A percentile compares a stretch with the other conserved stretches of the same genome.
These are phyloP conservation scores for Candida saitoana DNA, from an alignment of 805 yeast species.

Conservation along the genomic window DNA sequence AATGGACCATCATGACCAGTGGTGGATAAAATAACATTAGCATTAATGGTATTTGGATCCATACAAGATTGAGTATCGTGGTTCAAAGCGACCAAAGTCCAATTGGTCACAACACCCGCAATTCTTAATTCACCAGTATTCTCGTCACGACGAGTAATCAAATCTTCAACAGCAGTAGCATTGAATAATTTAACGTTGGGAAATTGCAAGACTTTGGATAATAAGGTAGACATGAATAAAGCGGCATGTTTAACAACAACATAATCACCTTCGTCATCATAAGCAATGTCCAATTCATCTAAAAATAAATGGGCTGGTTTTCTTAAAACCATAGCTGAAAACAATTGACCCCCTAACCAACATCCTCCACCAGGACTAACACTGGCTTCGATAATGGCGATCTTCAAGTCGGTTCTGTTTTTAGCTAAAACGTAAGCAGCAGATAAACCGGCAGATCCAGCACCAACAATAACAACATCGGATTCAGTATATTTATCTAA, in stretches of 20 bases:
- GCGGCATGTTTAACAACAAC: conserved; percentile 82
- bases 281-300: conserved; percentile 58
- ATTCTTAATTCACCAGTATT: conserved; percentile 54
- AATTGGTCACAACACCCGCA: conserved; percentile 80
- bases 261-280: conserved; percentile 76
- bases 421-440: conserved; percentile 73
- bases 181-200: conserved; percentile 76
- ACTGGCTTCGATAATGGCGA: conserved; percentile 68
- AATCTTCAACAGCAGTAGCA: conserved; percentile 77
- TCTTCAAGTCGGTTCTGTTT: conserved; percentile 70
- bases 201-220: conserved; percentile 63
- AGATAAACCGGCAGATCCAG: conserved; percentile 72
- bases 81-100: conserved; percentile 74
- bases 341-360: conserved; percentile 73
- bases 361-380: conserved; percentile 83
- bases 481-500: conserved; percentile 71
- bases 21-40: conserved; percentile 60
- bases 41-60: conserved; percentile 78
- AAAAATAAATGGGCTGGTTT: conserved; percentile 73
- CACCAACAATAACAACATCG: conserved; percentile 73
- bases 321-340: conserved; percentile 75
- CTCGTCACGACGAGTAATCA: conserved; percentile 65
- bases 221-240: conserved; percentile 64
- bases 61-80: conserved; percentile 76
- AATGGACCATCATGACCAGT: conserved; percentile 83